These are phyloP conservation scores for Acanthamoeba sp. DNA, from an alignment of 208 protist species.

Conservation along the genomic window DNA sequence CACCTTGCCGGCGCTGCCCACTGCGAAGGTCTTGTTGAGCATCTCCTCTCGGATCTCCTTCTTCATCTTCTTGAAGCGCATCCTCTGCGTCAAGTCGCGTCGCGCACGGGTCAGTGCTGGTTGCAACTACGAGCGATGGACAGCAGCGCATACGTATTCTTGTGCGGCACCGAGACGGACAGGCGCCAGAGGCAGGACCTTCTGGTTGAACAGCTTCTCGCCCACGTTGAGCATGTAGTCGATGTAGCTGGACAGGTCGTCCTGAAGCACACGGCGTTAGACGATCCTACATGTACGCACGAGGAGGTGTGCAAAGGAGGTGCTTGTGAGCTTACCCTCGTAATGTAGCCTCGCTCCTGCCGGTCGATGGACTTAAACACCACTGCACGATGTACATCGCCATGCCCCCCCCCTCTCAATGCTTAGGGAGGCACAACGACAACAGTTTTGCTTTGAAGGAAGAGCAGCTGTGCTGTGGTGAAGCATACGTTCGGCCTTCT, in stretches of 20 bases:
- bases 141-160: slow-evolving; percentile 29
- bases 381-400: no score
- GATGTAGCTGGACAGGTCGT: slow-evolving; percentile 22
- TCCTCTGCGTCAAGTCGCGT: background rate
- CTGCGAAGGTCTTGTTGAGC: slow-evolving; percentile 41
- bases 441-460: no score
- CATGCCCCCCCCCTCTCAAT: background rate
- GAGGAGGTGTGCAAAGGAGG: background rate
- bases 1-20: slow-evolving; percentile 40
- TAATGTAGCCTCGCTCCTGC: slow-evolving; percentile 16
- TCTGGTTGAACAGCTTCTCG: slow-evolving; percentile 61
- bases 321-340: background rate
- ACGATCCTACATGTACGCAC: background rate
- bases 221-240: slow-evolving; percentile 46
- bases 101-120: no score
- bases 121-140: background rate
- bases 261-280: background rate
- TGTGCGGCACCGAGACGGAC: slow-evolving; percentile 45
- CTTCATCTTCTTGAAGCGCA: slow-evolving; percentile 64
- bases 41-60: slow-evolving; percentile 59
- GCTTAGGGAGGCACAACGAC: background rate
- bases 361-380: slow-evolving; percentile 68
- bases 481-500: slow-evolving; percentile 51
- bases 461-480: background rate
- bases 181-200: background rate